These are phyloP conservation scores for Trypanosoma melophagium DNA, from an alignment of 208 protist species.

Conservation along the genomic window DNA sequence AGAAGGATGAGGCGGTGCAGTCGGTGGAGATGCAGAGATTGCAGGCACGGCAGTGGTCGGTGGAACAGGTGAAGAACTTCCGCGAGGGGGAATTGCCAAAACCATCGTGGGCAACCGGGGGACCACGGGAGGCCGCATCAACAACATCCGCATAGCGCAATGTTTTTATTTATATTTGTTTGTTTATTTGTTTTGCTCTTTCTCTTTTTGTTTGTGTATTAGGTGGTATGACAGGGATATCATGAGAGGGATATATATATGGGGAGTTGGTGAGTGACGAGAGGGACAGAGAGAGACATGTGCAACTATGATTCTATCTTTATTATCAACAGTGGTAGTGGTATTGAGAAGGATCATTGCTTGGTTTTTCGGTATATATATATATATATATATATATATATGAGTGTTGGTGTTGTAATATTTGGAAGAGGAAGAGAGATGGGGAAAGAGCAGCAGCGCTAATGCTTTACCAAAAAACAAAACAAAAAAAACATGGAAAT, in stretches of 20 bases:
- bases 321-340: background rate
- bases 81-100: constrained; percentile 65
- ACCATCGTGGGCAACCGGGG: constrained; percentile 70
- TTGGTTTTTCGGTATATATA: background rate
- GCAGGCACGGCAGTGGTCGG: constrained; percentile 74
- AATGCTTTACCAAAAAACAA: too few species aligned
- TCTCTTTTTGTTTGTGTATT: too few species aligned
- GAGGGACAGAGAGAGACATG: background rate
- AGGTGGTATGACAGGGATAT: background rate
- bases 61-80: constrained; percentile 79
- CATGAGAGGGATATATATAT: background rate
- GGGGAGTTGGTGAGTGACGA: too few species aligned
- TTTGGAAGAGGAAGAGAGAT: too few species aligned
- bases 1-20: constrained; percentile 71
- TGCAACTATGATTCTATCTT: background rate
- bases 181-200: too few species aligned
- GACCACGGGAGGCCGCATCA: constrained; percentile 30
- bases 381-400: constrained; percentile 6
- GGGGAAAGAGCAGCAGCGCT: too few species aligned
- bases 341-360: background rate
- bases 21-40: constrained; percentile 62
- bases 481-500: too few species aligned
- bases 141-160: background rate
- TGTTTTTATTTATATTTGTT: background rate
- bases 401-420: background rate